These are phyloP conservation scores for Yarrowia divulgata DNA, from an alignment of 805 yeast genomes.

Conservation along the genomic window DNA sequence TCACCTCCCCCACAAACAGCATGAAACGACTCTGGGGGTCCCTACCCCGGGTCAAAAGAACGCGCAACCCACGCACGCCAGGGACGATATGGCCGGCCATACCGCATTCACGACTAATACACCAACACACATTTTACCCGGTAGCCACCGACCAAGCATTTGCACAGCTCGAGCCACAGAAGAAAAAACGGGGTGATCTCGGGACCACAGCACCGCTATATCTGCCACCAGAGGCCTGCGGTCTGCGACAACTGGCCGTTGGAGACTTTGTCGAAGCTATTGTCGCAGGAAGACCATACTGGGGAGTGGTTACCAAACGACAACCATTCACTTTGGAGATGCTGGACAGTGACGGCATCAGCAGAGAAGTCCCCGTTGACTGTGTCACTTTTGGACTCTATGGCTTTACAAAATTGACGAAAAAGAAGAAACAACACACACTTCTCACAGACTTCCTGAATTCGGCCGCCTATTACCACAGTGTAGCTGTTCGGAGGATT, in stretches of 20 bases:
- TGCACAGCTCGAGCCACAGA: constrained; percentile 9
- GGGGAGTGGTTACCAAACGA: constrained; percentile 27
- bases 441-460: not conserved
- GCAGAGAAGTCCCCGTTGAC: constrained; percentile 27
- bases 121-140: constrained; percentile 29
- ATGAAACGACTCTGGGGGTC: constrained; percentile 38
- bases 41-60: constrained; percentile 20
- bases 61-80: not conserved
- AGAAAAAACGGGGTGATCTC: not conserved
- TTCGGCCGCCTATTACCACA: constrained; percentile 4
- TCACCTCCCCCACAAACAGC: constrained; percentile 15
- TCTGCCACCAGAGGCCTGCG: constrained; percentile 34
- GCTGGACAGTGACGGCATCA: constrained; percentile 27
- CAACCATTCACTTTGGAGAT: constrained; percentile 26
- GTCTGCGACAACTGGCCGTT: constrained; percentile 9
- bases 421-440: not conserved
- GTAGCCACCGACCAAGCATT: constrained; percentile 21
- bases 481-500: not conserved
- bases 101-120: constrained; percentile 6
- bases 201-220: not conserved
- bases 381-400: constrained; percentile 27
- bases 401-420: not conserved
- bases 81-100: not conserved
- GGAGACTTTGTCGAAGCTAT: constrained; percentile 37
- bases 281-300: constrained; percentile 20